Evolutionary conservation across 2,329 filamentous ascomycete species (phyloP), one percentile per base, ranked within the genome.

Genomic region (Fusarium ambrosium): DNA sequence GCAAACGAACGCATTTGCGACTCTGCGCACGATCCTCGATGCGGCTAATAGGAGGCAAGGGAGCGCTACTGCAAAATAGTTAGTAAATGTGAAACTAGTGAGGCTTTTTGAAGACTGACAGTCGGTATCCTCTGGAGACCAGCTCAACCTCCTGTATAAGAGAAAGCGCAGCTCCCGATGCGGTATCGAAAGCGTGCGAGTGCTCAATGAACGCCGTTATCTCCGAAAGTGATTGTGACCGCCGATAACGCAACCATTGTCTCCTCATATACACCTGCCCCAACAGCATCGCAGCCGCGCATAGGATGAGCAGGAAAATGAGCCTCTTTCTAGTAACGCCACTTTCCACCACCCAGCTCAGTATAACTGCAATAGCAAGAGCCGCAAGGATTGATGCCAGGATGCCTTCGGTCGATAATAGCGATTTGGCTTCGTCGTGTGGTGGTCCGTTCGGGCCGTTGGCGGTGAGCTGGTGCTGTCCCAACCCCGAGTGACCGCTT

Each of bases 91-190:
- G 9, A 20, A 10, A 9, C 9, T 53, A 27, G 11, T 37, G 24
- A 29, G 8, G 48, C 4, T 16, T 27, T 48, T 53, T 18, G 34
- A 24, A 55, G 59, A 85, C 92, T 82, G 84, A 95, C 91, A 98
- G 88, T 84, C 94, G 89, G 82, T 97, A 98, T 24, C 95, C 95
- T 77, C 95, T 91, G 34, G 95, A 97, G 29, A 98, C 95, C 36
- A 98, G 88, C 84, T 98, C 95, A n/a, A 98, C 95, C 84, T 98
- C 95, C 82, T 98, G 95, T 72, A 98, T 92, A 70, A 98, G 89
- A 41, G 93, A 91, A 65, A 98, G 87, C 3, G 94, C 93, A 36
- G 94, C 93, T 43, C 92, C 92, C 45, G 90, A 92, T 24, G 92
- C 92, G 45, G 92, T 90, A 82, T 98, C 95, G 77, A 97, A 95